phyloP scores from a whole-genome alignment of 148 eudicot species.

The Cornus florida region DNA sequence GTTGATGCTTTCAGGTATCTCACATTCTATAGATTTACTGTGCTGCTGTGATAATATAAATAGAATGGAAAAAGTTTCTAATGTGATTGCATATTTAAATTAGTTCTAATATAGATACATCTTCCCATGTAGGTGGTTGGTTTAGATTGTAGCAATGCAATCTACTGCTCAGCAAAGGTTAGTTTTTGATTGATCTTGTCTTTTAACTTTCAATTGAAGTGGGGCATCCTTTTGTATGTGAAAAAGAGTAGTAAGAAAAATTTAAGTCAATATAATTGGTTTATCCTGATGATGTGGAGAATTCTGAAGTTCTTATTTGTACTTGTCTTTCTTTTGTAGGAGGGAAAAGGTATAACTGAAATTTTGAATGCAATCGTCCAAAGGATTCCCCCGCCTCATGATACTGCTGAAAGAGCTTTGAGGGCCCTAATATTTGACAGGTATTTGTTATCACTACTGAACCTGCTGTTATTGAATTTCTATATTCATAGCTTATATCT shows the following conservation, averaged over 20 bases:
- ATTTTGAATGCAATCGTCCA: constrained; percentile 83
- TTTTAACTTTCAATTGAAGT: background rate
- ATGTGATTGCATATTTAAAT: background rate
- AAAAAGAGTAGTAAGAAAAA: background rate
- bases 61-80: background rate
- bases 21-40: background rate
- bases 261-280: background rate
- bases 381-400: constrained; percentile 79
- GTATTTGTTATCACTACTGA: constrained; percentile 39
- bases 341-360: constrained; percentile 88
- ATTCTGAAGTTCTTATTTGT: constrained; percentile 7
- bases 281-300: background rate
- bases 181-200: constrained; percentile 15
- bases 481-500: background rate
- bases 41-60: background rate
- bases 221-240: background rate
- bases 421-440: constrained; percentile 99
- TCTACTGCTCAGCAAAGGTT: constrained; percentile 96
- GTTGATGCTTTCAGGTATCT: background rate
- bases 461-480: constrained; percentile 4
- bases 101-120: constrained; percentile 5
- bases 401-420: constrained; percentile 65
- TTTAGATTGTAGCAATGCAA: constrained; percentile 92
- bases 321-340: constrained; percentile 48
- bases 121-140: constrained; percentile 67